These are phyloP conservation scores for Saturnispora galanensis DNA, from an alignment of 805 yeast species.

Conservation along the genomic window DNA sequence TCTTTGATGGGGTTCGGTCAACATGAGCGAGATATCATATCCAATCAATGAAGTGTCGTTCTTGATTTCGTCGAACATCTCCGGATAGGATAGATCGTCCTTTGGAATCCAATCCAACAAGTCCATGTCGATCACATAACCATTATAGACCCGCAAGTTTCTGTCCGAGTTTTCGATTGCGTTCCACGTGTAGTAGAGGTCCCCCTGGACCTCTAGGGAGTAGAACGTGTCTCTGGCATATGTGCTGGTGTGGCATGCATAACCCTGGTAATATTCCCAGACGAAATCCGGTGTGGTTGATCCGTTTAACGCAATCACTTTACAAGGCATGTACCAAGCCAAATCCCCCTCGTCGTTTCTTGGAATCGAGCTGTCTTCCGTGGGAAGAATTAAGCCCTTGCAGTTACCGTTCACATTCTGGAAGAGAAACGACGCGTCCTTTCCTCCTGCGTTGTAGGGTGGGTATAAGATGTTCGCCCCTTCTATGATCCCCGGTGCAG, in stretches of 20 bases:
- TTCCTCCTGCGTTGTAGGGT: slow-evolving; percentile 81
- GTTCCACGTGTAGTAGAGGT: slow-evolving; percentile 85
- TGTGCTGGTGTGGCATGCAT: slow-evolving; percentile 81
- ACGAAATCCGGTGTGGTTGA: slow-evolving; percentile 57
- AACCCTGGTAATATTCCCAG: slow-evolving; percentile 60
- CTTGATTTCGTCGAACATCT: slow-evolving; percentile 53
- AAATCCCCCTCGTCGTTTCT: slow-evolving; percentile 41
- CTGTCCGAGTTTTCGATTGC: slow-evolving; percentile 61
- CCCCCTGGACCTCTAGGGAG: slow-evolving; percentile 48
- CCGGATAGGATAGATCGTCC: slow-evolving; percentile 65
- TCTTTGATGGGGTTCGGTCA: slow-evolving; percentile 57
- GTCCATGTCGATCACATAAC: slow-evolving; percentile 76
- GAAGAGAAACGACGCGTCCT: slow-evolving; percentile 73
- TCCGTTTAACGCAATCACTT: slow-evolving; percentile 59
- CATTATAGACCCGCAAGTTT: slow-evolving; percentile 80
- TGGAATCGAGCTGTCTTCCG: slow-evolving; percentile 63
- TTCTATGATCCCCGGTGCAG: slow-evolving; percentile 63
- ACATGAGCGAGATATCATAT: slow-evolving; percentile 67
- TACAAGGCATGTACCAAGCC: slow-evolving; percentile 98
- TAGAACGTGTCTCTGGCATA: slow-evolving; percentile 64
- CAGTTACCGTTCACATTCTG: slow-evolving; percentile 93
- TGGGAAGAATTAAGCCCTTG: slow-evolving; percentile 64
- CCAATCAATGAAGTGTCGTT: slow-evolving; percentile 52
- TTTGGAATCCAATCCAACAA: slow-evolving; percentile 65
- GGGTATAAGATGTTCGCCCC: slow-evolving; percentile 73